Evolutionary conservation across 2,329 filamentous ascomycete species (phyloP).

Genomic region (Herpomyces periplanetae): DNA sequence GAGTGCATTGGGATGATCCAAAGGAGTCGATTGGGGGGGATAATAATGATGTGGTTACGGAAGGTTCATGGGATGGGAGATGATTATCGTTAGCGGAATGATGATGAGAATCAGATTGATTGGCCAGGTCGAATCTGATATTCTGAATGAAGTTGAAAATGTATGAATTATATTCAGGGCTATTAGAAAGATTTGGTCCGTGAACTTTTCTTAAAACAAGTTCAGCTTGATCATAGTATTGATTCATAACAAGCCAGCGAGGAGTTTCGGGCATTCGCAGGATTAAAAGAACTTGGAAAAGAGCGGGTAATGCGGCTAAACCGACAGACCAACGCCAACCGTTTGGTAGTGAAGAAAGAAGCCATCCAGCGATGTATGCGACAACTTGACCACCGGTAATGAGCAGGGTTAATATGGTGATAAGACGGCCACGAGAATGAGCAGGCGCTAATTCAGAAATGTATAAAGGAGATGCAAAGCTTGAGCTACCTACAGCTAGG

Average conservation of each 20-base stretch:
- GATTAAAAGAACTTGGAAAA: conserved; percentile 25
- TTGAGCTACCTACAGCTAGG: conserved; percentile 29
- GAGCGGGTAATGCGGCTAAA: conserved; percentile 34
- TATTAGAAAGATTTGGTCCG: too few relatives aligned
- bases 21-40: too few relatives aligned
- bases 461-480: conserved; percentile 51
- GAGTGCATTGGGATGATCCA: too few relatives aligned
- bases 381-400: conserved; percentile 62
- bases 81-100: too few relatives aligned
- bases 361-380: conserved; percentile 50
- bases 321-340: conserved; percentile 84
- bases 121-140: too few relatives aligned
- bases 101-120: too few relatives aligned
- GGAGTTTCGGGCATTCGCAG: conserved; percentile 51
- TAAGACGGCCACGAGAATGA: conserved; percentile 29
- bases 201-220: conserved; percentile 22
- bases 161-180: too few relatives aligned
- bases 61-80: too few relatives aligned
- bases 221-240: conserved; percentile 18
- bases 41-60: too few relatives aligned
- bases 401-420: conserved; percentile 44
- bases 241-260: conserved; percentile 38
- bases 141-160: too few relatives aligned
- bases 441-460: conserved; percentile 54
- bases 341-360: conserved; percentile 16